Percentiles rank a stretch among this genome's conserved stretches.
Conservation (phyloP, 2,329 filamentous ascomycete species). For the Pseudogymnoascus sp. region DNA sequence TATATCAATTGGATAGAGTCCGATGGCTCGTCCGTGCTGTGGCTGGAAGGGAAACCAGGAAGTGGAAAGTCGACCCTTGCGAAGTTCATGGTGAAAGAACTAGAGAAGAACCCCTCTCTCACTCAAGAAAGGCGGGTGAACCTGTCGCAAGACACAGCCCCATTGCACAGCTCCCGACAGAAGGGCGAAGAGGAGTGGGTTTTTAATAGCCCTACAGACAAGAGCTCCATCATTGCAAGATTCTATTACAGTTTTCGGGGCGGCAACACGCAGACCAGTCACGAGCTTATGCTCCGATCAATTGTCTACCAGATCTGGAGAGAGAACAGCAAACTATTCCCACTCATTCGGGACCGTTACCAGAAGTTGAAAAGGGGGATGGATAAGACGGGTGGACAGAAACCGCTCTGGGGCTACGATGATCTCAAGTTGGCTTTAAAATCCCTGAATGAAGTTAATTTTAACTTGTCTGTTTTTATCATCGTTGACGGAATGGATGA, state of each 20-base stretch:
- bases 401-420: slow-evolving; percentile 4
- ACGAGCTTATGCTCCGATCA: slow-evolving; percentile 16
- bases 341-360: slow-evolving; percentile 11
- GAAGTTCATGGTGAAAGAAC: slow-evolving; percentile 5
- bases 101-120: background rate
- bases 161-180: background rate
- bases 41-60: slow-evolving; percentile 17
- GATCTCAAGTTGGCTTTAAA: background rate
- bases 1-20: background rate
- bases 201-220: background rate
- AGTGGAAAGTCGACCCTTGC: slow-evolving; percentile 17
- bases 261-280: slow-evolving; percentile 12
- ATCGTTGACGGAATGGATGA: slow-evolving; percentile 17
- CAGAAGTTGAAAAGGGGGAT: background rate
- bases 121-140: background rate
- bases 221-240: slow-evolving; percentile 8
- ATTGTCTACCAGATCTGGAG: slow-evolving; percentile 15
- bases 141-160: background rate
- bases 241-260: slow-evolving; percentile 17
- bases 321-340: slow-evolving; percentile 11
- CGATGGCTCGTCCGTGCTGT: background rate
- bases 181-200: background rate
- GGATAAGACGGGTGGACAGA: background rate
- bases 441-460: too few species aligned
- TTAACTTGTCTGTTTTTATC: too few species aligned